Percentiles rank a stretch among this genome's conserved stretches.
Evolutionary conservation across 257 asterid species (phyloP).

Genomic region (Cinchona pubescens): DNA sequence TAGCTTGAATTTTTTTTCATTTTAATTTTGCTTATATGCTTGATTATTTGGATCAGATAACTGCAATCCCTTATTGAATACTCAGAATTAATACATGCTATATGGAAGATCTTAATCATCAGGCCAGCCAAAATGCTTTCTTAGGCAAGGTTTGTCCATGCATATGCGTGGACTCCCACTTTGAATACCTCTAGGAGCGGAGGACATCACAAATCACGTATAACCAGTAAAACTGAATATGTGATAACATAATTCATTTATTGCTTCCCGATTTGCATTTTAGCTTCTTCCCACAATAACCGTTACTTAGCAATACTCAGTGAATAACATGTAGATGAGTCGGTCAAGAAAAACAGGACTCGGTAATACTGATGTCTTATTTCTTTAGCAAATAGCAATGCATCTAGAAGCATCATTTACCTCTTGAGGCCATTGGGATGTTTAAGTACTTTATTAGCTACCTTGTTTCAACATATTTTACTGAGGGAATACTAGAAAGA

Average conservation of each 20-base stretch:
- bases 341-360: background rate
- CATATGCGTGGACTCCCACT: background rate
- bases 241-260: background rate
- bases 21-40: background rate
- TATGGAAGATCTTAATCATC: background rate
- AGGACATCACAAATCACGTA: background rate
- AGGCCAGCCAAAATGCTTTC: background rate
- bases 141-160: background rate
- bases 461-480: constrained; percentile 5
- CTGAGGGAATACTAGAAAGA: constrained; percentile 4
- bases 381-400: background rate
- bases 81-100: background rate
- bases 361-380: background rate
- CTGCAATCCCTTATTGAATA: background rate
- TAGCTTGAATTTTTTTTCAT: background rate
- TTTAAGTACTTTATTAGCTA: constrained; percentile 2
- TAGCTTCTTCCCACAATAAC: background rate
- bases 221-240: background rate
- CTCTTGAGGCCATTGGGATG: constrained; percentile 2
- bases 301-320: background rate
- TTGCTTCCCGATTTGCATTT: background rate
- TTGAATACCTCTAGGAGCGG: background rate
- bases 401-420: background rate
- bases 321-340: background rate
- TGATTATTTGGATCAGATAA: background rate